Conservation (phyloP, 495 filamentous ascomycete species). For the Trichoderma erinaceum region DNA sequence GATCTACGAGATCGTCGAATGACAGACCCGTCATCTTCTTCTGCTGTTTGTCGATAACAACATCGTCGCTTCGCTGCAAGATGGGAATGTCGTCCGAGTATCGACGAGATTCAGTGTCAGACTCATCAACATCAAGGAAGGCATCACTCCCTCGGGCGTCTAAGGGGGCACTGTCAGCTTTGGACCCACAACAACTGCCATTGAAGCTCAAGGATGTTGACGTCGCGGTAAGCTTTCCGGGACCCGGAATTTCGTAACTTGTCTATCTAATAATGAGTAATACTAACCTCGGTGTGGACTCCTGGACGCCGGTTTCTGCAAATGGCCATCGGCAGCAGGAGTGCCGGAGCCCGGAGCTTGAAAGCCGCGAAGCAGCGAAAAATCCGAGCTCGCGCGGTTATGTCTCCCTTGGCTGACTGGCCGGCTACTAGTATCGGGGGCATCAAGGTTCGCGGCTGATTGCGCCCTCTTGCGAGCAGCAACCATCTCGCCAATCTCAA, state of each 20-base stretch:
- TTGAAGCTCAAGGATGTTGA: conserved; percentile 16
- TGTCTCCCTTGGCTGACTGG: conserved; percentile 51
- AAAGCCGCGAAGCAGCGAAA: conserved; percentile 46
- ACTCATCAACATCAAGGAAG: conserved; percentile 56
- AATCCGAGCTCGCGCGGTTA: conserved; percentile 60
- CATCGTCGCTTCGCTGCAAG: conserved; percentile 49
- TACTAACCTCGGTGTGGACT: conserved; percentile 3
- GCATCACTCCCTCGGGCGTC: conserved; percentile 29
- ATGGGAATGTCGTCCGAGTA: conserved; percentile 58
- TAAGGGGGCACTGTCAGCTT: conserved; percentile 9
- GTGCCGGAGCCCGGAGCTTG: conserved; percentile 22
- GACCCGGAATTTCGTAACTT: background rate
- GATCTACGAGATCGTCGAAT: conserved; percentile 87
- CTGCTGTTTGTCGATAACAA: conserved; percentile 38
- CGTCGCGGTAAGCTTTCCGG: conserved; percentile 17
- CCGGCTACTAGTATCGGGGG: conserved; percentile 37
- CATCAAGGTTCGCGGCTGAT: conserved; percentile 48
- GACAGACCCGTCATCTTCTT: conserved; percentile 57
- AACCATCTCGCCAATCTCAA: conserved; percentile 17
- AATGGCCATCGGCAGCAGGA: conserved; percentile 15
- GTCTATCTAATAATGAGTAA: background rate
- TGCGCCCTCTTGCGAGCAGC: conserved; percentile 33
- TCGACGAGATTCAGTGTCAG: conserved; percentile 47
- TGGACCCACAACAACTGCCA: conserved; percentile 26
- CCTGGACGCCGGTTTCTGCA: conserved; percentile 22